These are phyloP conservation scores for Pyrus bretschneideri DNA, from an alignment of 306 rosid genomes.

Conservation along the genomic window DNA sequence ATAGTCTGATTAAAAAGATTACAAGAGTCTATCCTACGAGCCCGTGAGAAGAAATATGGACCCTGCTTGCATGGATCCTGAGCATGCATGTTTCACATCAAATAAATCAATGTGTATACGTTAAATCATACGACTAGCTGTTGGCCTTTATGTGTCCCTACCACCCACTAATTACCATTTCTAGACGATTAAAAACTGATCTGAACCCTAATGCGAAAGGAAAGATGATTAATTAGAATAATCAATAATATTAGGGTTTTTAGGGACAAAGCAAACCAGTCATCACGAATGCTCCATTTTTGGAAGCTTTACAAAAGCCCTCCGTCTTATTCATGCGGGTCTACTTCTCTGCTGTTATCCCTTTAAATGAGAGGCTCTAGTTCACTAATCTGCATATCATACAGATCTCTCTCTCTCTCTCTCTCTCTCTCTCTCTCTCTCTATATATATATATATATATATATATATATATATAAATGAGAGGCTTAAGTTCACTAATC, in stretches of 20 bases:
- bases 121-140: neutral
- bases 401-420: too few species aligned
- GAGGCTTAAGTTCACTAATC: neutral
- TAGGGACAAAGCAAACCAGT: neutral
- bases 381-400: neutral
- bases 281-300: neutral
- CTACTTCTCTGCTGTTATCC: neutral
- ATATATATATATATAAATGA: neutral
- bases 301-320: conserved; percentile 11
- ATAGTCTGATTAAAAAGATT: neutral
- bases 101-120: neutral
- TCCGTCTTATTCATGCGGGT: neutral
- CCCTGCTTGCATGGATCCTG: neutral
- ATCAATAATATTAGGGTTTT: neutral
- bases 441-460: neutral
- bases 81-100: neutral
- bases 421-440: too few species aligned
- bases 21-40: neutral
- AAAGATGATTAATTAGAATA: neutral
- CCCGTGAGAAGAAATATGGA: neutral
- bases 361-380: neutral
- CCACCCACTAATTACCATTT: neutral
- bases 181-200: neutral
- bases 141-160: neutral
- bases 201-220: neutral